A percentile compares a stretch with the other conserved stretches of the same genome.
These are phyloP conservation scores for Patellifolia procumbens DNA, from an alignment of 179 eudicot genomes.

Conservation along the genomic window DNA sequence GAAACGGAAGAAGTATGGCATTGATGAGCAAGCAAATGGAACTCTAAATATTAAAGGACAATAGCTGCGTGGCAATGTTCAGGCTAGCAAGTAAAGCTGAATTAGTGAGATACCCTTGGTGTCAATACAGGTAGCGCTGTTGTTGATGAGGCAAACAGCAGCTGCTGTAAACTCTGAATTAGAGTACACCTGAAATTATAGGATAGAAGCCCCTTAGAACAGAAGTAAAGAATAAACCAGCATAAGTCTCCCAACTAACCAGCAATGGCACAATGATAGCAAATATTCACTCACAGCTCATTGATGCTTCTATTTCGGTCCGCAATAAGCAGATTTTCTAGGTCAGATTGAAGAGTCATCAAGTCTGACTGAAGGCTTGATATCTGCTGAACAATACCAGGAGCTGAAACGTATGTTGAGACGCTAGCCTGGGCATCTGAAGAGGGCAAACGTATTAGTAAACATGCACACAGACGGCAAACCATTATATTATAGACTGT, in stretches of 20 bases:
- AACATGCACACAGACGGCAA: not conserved
- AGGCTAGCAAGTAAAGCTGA: not conserved
- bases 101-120: conserved; percentile 61
- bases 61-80: not conserved
- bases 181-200: conserved; percentile 67
- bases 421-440: conserved; percentile 83
- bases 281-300: conserved; percentile 72
- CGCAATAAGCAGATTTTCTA: conserved; percentile 82
- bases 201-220: conserved; percentile 21
- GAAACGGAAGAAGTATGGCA: not conserved
- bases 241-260: not conserved
- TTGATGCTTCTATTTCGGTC: conserved; percentile 95
- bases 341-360: conserved; percentile 79
- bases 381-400: conserved; percentile 91
- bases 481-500: not conserved
- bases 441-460: conserved; percentile 14
- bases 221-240: not conserved
- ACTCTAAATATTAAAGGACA: not conserved
- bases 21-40: not conserved
- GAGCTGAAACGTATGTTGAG: conserved; percentile 91
- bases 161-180: conserved; percentile 89
- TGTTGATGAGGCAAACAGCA: conserved; percentile 93
- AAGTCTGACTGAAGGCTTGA: conserved; percentile 84
- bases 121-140: conserved; percentile 96
- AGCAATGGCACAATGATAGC: not conserved